Base-by-base conservation (phyloP, 768 basidiomycete genomes). In the Leccinum rimulosum region DNA sequence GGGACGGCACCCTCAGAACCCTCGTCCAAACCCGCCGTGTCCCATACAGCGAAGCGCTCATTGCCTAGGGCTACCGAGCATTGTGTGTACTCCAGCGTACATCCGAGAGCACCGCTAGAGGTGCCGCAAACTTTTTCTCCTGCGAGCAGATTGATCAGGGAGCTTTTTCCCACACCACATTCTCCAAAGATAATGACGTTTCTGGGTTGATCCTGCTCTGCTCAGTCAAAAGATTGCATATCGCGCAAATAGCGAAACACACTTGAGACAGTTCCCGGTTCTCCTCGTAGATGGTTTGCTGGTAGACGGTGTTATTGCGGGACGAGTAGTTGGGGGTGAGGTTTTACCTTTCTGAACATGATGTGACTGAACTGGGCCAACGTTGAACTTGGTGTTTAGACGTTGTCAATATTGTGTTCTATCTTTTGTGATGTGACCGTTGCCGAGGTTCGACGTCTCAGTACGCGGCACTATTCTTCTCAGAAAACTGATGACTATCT, bases 111-210 rank as follows among this genome's bases (percentile, higher is more conserved):
- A 4, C 66, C 62, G 47, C 69, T 74, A 5, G 76, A 77, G 14
- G 69, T 68, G 11, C 54, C 51, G 1, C 74, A 74, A 11, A 66
- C 52, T 14, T 63, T 63, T 6, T 40, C 6, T 10, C 70, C 71
- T 3, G 66, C 68, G 19, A 81, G 58, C 66, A 81, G 69, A 59
- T 80, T 81, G 58, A 81, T 66, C n/a, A 80, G 59, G 12, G 77
- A 78, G 59, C 79, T 81, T 60, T 81, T 80, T 17, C 76, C 74
- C 53, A 72, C 58, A 15, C 80, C 78, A 2, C 71, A 70, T 54
- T 79, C 77, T 17, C 80, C 79, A 55, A 80, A 80, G 33, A 80
- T 27, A 17, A 80, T 58, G 31, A 80, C 49, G 43, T 79, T 80
- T 33, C 60, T 70, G 30, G 15, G 31, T 10, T 57, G 35, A 9